Evolutionary conservation across 129 eudicot species (phyloP).

Genomic region (Escallonia herrerae): DNA sequence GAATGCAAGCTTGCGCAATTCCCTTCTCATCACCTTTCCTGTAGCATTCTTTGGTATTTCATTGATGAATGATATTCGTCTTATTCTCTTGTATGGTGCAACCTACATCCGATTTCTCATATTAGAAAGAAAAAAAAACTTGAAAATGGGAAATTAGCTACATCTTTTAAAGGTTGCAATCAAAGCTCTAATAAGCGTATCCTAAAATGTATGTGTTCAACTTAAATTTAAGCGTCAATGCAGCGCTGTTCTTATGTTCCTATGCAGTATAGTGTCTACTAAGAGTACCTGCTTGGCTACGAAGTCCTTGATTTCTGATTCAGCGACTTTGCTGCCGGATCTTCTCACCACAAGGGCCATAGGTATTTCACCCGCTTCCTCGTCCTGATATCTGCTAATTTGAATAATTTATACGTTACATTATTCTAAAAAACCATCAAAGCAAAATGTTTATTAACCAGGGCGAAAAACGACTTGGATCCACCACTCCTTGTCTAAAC

Average conservation of each 20-base stretch:
- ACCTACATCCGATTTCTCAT: constrained; percentile 15
- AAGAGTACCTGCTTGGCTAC: constrained; percentile 26
- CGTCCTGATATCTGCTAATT: constrained; percentile 31
- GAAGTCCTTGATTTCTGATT: constrained; percentile 14
- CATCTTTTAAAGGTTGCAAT: background rate
- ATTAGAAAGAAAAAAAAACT: too few relatives aligned
- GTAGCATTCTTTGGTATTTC: constrained; percentile 35
- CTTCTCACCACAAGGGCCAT: constrained; percentile 29
- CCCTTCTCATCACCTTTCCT: constrained; percentile 31
- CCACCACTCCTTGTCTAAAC: too few relatives aligned
- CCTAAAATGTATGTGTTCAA: background rate
- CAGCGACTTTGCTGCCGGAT: constrained; percentile 17
- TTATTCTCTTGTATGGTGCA: constrained; percentile 35
- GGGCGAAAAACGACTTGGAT: too few relatives aligned
- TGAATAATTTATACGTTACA: background rate
- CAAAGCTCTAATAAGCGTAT: background rate
- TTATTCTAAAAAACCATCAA: background rate
- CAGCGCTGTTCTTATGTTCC: background rate
- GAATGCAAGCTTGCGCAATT: constrained; percentile 12
- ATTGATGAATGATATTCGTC: constrained; percentile 20
- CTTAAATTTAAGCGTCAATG: background rate
- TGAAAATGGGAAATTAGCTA: too few relatives aligned
- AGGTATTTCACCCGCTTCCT: constrained; percentile 38
- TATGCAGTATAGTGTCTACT: background rate
- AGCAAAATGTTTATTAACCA: too few relatives aligned